phyloP scores from a whole-genome alignment of 176 grass and related monocot genomes.

The Rhynchospora breviuscula region DNA sequence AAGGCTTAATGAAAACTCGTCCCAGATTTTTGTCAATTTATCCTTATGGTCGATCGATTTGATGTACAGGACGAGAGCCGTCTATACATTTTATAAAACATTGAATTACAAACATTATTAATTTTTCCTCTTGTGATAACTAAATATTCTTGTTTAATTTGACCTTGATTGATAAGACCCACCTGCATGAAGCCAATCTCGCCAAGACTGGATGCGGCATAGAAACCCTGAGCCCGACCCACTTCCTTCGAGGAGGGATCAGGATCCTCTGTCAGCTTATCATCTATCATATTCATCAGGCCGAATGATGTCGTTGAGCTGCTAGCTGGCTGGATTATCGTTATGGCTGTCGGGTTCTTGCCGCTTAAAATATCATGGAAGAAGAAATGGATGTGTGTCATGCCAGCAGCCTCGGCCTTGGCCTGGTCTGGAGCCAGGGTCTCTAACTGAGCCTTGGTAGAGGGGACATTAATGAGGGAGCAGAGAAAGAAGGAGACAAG shows the following conservation, averaged over 20 bases:
- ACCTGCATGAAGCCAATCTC: conserved; percentile 51
- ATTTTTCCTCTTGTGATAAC: neutral
- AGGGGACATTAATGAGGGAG: neutral
- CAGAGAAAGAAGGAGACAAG: conserved; percentile 8
- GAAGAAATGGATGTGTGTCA: conserved; percentile 73
- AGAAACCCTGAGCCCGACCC: conserved; percentile 59
- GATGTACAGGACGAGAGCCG: neutral
- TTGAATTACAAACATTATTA: neutral
- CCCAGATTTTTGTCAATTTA: neutral
- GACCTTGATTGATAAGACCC: neutral
- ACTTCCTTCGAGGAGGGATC: conserved; percentile 28
- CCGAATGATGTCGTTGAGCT: conserved; percentile 32
- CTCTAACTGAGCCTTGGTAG: conserved; percentile 9
- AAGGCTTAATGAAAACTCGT: neutral
- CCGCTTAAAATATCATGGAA: conserved; percentile 76
- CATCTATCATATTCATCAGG: conserved; percentile 49
- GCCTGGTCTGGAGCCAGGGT: neutral
- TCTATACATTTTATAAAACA: neutral
- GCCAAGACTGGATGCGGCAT: conserved; percentile 38
- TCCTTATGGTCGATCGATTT: neutral
- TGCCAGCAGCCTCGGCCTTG: conserved; percentile 18
- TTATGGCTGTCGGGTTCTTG: conserved; percentile 36
- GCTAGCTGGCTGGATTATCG: conserved; percentile 2
- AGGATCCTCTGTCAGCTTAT: conserved; percentile 51
- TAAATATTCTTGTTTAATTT: neutral